Base-by-base conservation (phyloP, 2,329 filamentous ascomycete species). In the Ploettnerulaceae sp. region DNA sequence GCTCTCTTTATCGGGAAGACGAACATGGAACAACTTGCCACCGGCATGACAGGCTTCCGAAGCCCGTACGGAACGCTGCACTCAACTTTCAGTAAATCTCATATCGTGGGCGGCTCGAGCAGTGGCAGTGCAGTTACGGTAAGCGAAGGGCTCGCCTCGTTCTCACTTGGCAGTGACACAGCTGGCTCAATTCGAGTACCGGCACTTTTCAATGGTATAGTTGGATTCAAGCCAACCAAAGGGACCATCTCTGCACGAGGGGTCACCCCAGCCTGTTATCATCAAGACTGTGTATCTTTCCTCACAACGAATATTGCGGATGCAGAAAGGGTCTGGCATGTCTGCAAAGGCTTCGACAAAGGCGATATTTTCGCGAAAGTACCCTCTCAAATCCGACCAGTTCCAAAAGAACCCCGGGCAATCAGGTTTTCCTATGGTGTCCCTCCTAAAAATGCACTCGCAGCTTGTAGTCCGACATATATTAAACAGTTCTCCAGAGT, bases 1-100 rank as follows among this genome's bases (percentile, higher is more conserved):
- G 78, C 68, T 2, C 59, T 82, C 3, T 73, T 77, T 51, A 67
- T 81, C 35, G 78, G 79, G 22, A 82, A 81, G 58, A 70, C 67
- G 14, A 72, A 71, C 49, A 66, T 79, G 39, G 75, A 79, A 49
- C 75, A 78, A 52, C 65, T 79, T 9, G 75, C 74, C 5, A 78
- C 75, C 1, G 75, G 75, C 2, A 66, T 79, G 17, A 73, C 70
- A 15, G 48, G 45, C 9, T 77, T 73, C 41, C 68, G 75, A 35
- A 75, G 71, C 32, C 72, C 74, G 0, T 77, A 71, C 48, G 75
- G 75, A 2, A 69, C 66, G 8, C 66, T 73, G 5, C 67, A 71
- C 40, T 75, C 71, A 22, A 69, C 72, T 4, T 75, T 67, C 53
- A 66, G 70, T 55, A 62, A 66, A 34, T 58, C 67, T n/a, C 70